Conservation (phyloP, 768 basidiomycete species). For the Tubosaeta brunneosetosa region DNA sequence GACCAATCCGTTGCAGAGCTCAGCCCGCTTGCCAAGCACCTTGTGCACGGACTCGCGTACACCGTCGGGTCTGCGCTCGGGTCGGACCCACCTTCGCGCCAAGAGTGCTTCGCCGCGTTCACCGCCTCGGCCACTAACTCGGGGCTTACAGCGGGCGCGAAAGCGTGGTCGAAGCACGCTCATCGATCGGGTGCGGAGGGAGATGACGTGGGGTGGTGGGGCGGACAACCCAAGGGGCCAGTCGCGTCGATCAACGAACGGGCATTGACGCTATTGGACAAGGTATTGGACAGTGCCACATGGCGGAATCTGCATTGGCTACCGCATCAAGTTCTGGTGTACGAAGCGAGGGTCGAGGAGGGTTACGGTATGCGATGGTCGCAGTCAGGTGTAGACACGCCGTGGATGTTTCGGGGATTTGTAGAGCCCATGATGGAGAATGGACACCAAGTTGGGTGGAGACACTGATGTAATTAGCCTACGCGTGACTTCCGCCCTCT, state of each 20-base stretch:
- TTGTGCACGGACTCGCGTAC: slow-evolving; percentile 51
- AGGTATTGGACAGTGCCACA: slow-evolving; percentile 45
- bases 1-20: slow-evolving; percentile 8
- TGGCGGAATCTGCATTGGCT: slow-evolving; percentile 68
- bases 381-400: slow-evolving; percentile 32
- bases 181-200: slow-evolving; percentile 40
- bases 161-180: slow-evolving; percentile 65
- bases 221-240: slow-evolving; percentile 46
- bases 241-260: slow-evolving; percentile 49
- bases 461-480: slow-evolving; percentile 32
- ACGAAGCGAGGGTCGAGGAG: slow-evolving; percentile 53
- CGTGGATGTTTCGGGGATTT: slow-evolving; percentile 57
- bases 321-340: slow-evolving; percentile 57
- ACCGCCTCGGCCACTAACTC: slow-evolving; percentile 41
- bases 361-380: slow-evolving; percentile 71
- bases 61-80: slow-evolving; percentile 56
- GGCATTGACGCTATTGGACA: slow-evolving; percentile 48
- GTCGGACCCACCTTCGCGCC: slow-evolving; percentile 44
- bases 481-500: too few relatives aligned
- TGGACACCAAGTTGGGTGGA: slow-evolving; percentile 61
- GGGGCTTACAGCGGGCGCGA: slow-evolving; percentile 54
- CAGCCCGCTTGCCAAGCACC: slow-evolving; percentile 39
- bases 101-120: slow-evolving; percentile 52
- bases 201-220: slow-evolving; percentile 51
- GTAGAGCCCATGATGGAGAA: slow-evolving; percentile 67